Base-by-base conservation (phyloP, 768 basidiomycete genomes). In the Cystobasidium tubakii region DNA sequence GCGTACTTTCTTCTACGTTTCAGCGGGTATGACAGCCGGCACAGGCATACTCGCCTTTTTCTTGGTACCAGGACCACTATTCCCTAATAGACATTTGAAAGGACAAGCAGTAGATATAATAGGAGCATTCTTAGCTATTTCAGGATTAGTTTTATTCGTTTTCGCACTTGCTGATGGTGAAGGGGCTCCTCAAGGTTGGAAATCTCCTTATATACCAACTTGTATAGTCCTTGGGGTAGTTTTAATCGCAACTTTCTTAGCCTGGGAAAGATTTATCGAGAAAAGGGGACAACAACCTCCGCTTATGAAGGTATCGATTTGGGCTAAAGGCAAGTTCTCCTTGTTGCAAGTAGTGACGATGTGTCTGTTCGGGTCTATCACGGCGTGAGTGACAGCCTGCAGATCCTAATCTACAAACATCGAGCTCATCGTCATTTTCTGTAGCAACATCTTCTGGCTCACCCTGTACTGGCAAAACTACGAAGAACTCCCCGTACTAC, bases 101-200 rank as follows among this genome's bases (percentile, higher is more conserved):
- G 44, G 36, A 39, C 27, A 27, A 43, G 63, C 63, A 43, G 57
- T 65, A 43, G 63, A 65, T 29, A 29, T 42, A 12, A 42, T 65
- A 42, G 63, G 63, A 42, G 63, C 63, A 12, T 46, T 43, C 27
- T 46, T 65, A 43, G 36, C 63, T 46, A 46, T 25, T 46, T 6
- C 63, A 31, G 63, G 63, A 15, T 65, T 65, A 27, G 63, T 65
- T 31, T 36, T 65, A 42, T 65, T 65, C 44, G 63, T 46, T n/a
- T 65, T 65, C 34, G 63, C 63, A 12, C 44, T 65, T 21, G 63
- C 63, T 27, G 63, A 65, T 36, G 63, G 63, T 29, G 36, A 42
- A 65, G 63, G 63, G 4, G 63, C 63, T 29, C 27, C 27, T 36
- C 10, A 65, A 13, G 63, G 63, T 46, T 65, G 63, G 63, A 65